Evolutionary conservation across 75 land plant species (phyloP), one percentile per base, ranked within the genome.

Genomic region (Picea glauca): DNA sequence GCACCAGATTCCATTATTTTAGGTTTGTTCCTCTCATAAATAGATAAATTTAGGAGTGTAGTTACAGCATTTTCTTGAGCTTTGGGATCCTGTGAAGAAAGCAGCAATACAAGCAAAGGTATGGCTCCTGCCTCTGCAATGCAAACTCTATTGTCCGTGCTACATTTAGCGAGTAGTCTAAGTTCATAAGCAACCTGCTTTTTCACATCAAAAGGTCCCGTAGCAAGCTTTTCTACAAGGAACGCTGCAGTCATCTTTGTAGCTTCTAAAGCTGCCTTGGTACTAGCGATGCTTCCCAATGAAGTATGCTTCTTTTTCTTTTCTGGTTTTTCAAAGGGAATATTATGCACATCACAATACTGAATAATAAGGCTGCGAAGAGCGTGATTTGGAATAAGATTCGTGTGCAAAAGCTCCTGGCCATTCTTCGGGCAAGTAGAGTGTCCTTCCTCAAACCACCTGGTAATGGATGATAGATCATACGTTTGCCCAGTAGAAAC

Each of bases 111-210:
- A 3, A 94, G 84, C 30, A 91, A 81, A 1, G 95, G 92, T 20
- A 94, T 87, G 3, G 93, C 95, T 0, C 98, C 95, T 5, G 93
- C 98, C 62, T 93, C 90, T 20, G 93, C 91, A 11, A 94, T 89
- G 50, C 88, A 83, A 21, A 83, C 82, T 12, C 95, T 78, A 74
- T 93, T 89, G 61, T 89, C 90, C 90, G 80, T 89, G 18, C 91
- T 89, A 5, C 83, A 81, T 82, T 93, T 94, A 0, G 98, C 91
- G 0, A 94, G 85, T 11, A 89, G 80, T 54, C 95, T 80, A 20
- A 94, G 86, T 83, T 94, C 98, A 73, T 83, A 85, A 2, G 89
- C 87, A 4, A 85, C 91, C 31, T 81, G 90, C 64, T 83, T 82
- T 72, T 90, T 91, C 17, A 84, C 78, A 11, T 84, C 91, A 9